Base-by-base conservation (phyloP, 371 early-diverging fungal species). In the Haplosporangium sp. region DNA sequence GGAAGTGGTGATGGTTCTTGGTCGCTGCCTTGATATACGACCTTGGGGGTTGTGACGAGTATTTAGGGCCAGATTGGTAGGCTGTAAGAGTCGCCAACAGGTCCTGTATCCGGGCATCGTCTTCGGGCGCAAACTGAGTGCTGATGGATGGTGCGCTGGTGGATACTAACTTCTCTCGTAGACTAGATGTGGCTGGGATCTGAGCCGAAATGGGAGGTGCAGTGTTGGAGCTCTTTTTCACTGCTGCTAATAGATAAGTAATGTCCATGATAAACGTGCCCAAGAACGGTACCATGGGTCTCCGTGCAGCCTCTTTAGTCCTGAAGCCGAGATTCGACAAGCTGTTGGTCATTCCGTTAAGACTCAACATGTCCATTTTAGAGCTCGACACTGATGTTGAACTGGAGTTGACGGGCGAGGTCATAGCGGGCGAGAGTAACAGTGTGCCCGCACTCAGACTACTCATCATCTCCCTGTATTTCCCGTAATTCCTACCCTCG, bases 251-350 rank as follows among this genome's bases (percentile, higher is more conserved):
- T 16, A 93, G 77, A 64, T 95, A 95, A 6, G 94, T 93, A 40
- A 89, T 86, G 65, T 95, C 95, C 76, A 93, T 92, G 23, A 93
- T 90, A 72, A 92, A 89, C 1, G 92, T 88, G 43, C 95, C 94
- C 16, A 95, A 70, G 72, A 91, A 95, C 0, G 95, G 95, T 12
- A 95, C 86, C 21, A 87, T 88, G 8, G 95, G 93, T 18, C 86
- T 67, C 36, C 82, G 55, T 20, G 66, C 76, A 13, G 64, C 71
- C n/a, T 76, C 76, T 53, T 76, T 76, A 29, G 67, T 46, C 55
- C 67, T 61, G 56, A 76, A 45, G 7, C 71, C 71, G 13, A 76
- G 54, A 52, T 54, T 67, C 13, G 70, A 65, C 7, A 75, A 53
- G 16, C 69, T 64, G n/a, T 48, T 67, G 58, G 64, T 64, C 51